Evolutionary conservation across 495 filamentous ascomycete genomes (phyloP), one percentile per base, ranked within the genome.

Genomic region (Tricharina praecox): DNA sequence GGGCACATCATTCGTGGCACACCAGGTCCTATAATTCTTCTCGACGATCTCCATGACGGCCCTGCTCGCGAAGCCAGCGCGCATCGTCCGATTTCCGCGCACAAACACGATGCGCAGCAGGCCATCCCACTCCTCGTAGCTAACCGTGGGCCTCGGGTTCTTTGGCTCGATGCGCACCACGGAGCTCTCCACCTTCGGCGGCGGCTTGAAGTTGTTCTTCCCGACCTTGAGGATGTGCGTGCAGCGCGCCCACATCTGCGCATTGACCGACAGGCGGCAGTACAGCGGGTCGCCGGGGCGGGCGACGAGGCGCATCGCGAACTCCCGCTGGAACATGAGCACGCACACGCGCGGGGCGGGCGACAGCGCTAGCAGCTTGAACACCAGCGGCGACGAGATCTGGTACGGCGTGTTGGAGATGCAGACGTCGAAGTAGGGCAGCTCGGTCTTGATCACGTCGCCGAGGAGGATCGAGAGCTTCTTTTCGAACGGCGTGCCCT

Each of bases 371-470:
- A 96, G 75, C 40, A 95, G 78, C 63, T 94, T 93, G 71, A 94
- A 85, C 42, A 86, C 83, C 13, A 96, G 71, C 10, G 88, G 88
- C 39, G 78, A 83, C 5, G 82, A 92, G 50, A 96, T 96, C 63
- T 80, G 81, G 64, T 96, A 96, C 1, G 88, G 87, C 9, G 90
- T 95, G 61, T 95, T 95, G 58, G 74, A 80, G 48, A 96, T 93
- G 64, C 83, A 85, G 53, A 90, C 84, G 65, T 92, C 86, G 57
- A 88, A 90, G 55, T 78, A 76, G 21, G 86, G 86, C 38, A 92
- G 69, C 45, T 85, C 77, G 8, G 78, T 78, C 68, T 94, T 96
- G 61, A 93, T 88, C 44, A 94, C 86, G 63, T 96, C 88, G 10
- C 88, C 90, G 1, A 96, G 69, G 32, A 93, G 68, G 21, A 95